Conservation (phyloP, 805 yeast species). For the Candida takata region DNA sequence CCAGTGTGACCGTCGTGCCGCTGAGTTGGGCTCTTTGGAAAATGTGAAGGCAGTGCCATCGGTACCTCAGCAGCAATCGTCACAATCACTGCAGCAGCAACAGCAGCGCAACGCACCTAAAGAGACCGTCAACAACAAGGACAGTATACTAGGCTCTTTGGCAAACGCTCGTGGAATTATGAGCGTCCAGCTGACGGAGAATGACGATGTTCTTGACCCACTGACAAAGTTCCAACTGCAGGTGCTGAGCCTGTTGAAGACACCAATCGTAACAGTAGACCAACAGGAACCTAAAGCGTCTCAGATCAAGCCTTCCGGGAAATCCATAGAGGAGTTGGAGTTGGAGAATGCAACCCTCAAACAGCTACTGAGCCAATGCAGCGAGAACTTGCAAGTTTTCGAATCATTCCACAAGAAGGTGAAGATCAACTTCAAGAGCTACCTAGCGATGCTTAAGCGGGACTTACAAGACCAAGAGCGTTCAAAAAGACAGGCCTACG, state of each 20-base stretch:
- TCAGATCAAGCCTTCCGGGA: conserved; percentile 13
- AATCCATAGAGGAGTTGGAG: conserved; percentile 23
- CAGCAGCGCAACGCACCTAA: background rate
- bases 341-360: conserved; percentile 25
- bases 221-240: conserved; percentile 17
- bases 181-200: conserved; percentile 1
- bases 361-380: conserved; percentile 14
- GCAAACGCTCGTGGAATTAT: conserved; percentile 3
- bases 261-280: conserved; percentile 9
- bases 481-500: conserved; percentile 28
- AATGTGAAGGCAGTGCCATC: background rate
- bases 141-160: conserved; percentile 2
- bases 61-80: background rate
- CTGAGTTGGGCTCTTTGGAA: conserved; percentile 19
- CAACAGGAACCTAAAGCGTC: conserved; percentile 2
- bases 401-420: conserved; percentile 20
- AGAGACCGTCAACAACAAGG: conserved; percentile 2
- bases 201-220: conserved; percentile 11
- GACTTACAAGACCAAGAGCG: conserved; percentile 35
- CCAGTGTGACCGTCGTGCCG: conserved; percentile 25
- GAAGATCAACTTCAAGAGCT: conserved; percentile 23
- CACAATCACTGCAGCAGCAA: background rate
- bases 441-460: conserved; percentile 24
- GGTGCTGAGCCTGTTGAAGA: conserved; percentile 15
- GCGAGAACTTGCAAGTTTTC: conserved; percentile 19